phyloP scores from a whole-genome alignment of 352 stramenopile species.

The Phytopythium delawarense region DNA sequence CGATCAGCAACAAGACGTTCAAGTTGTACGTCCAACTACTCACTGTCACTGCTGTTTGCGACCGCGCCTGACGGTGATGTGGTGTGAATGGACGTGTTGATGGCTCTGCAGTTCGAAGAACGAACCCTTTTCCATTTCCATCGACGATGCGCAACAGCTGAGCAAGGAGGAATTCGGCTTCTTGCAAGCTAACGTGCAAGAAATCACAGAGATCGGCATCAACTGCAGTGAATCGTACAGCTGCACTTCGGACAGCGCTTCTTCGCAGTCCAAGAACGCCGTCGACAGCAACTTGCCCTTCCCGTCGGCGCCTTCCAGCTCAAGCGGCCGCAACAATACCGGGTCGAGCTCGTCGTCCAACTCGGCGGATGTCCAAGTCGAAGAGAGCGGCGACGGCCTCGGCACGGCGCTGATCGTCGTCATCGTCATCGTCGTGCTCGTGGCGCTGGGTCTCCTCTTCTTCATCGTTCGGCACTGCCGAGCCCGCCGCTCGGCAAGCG shows the following conservation, averaged over 20 bases:
- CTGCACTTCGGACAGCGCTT: background rate
- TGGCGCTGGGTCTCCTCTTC: slow-evolving; percentile 31
- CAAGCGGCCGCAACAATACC: background rate
- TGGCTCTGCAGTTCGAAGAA: background rate
- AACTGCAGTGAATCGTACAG: background rate
- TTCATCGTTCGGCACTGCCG: slow-evolving; percentile 37
- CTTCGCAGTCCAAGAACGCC: background rate
- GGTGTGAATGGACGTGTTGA: background rate
- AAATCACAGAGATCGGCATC: background rate
- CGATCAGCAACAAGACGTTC: background rate
- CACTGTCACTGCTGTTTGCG: background rate
- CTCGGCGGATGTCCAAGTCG: background rate
- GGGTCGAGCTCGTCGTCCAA: background rate
- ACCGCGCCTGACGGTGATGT: background rate
- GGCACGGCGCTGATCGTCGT: slow-evolving; percentile 47
- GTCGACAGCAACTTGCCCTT: background rate
- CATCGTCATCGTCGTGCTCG: slow-evolving; percentile 35
- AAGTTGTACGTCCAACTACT: background rate
- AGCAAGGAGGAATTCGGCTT: too few relatives aligned
- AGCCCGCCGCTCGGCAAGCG: slow-evolving; percentile 16
- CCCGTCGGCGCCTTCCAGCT: background rate
- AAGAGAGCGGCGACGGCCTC: slow-evolving; percentile 9
- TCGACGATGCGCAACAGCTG: background rate
- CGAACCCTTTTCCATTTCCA: background rate
- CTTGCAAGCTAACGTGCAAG: background rate